Evolutionary conservation across 768 basidiomycete species (phyloP).

Genomic region (Melanogaster broomeanus): DNA sequence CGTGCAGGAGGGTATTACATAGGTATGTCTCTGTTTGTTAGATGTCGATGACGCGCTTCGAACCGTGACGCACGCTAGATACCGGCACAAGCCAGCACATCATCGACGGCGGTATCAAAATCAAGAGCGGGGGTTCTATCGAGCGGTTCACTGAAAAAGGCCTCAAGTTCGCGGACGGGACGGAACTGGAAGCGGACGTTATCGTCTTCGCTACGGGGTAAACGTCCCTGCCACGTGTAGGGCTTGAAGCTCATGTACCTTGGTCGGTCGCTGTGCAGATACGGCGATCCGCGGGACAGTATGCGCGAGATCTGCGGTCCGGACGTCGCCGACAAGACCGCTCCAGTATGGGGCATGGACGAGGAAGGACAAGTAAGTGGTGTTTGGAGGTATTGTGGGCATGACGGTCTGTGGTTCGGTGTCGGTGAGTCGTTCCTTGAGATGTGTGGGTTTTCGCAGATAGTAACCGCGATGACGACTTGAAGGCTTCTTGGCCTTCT

Average conservation of each 20-base stretch:
- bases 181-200: slow-evolving; percentile 23
- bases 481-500: slow-evolving; percentile 24
- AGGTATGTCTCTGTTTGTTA: slow-evolving; percentile 19
- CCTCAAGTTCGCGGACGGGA: slow-evolving; percentile 24
- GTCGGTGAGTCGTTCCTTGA: slow-evolving; percentile 21
- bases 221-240: too few species aligned
- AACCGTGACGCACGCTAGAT: slow-evolving; percentile 7
- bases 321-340: slow-evolving; percentile 45
- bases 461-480: background rate
- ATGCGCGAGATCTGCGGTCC: slow-evolving; percentile 48
- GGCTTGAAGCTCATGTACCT: background rate
- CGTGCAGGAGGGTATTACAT: slow-evolving; percentile 44
- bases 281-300: slow-evolving; percentile 44
- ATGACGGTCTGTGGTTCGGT: slow-evolving; percentile 38
- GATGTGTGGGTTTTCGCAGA: background rate
- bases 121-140: slow-evolving; percentile 43
- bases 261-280: slow-evolving; percentile 33
- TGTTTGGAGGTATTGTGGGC: slow-evolving; percentile 32
- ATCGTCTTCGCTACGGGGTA: slow-evolving; percentile 28
- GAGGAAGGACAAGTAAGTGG: slow-evolving; percentile 61
- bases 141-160: slow-evolving; percentile 25
- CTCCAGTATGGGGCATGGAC: slow-evolving; percentile 61
- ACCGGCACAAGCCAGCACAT: slow-evolving; percentile 43
- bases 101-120: slow-evolving; percentile 46
- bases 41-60: background rate